Percentiles rank a stretch among this genome's conserved stretches.
phyloP scores from a whole-genome alignment of 1,139 yeast genomes.

The Geotrichum siamense region DNA sequence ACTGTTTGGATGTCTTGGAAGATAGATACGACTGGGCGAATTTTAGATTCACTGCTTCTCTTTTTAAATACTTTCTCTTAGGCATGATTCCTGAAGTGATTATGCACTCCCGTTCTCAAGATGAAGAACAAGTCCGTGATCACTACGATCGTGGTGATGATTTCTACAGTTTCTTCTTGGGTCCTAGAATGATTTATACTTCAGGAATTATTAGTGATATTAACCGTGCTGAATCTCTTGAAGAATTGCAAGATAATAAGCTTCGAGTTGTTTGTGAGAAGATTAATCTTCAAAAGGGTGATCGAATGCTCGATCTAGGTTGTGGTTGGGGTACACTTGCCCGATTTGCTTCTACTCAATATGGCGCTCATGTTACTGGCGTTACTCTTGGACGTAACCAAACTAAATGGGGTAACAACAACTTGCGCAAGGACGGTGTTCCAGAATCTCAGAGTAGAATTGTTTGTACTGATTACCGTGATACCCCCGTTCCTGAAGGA shows the following conservation, averaged over 20 bases:
- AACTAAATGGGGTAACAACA: conserved; percentile 80
- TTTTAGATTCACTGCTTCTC: conserved; percentile 68
- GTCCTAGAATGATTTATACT: conserved; percentile 92
- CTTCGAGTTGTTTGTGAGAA: conserved; percentile 82
- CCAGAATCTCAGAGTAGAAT: conserved; percentile 62
- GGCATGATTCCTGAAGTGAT: conserved; percentile 93
- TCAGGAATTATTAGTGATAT: conserved; percentile 78
- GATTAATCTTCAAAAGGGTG: conserved; percentile 66
- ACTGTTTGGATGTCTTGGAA: conserved; percentile 75
- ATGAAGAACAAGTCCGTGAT: conserved; percentile 93
- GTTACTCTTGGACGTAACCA: conserved; percentile 85
- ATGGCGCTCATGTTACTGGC: conserved; percentile 85
- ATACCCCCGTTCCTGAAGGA: conserved; percentile 70
- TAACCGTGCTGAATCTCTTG: conserved; percentile 65
- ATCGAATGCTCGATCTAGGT: conserved; percentile 72
- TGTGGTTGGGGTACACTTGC: conserved; percentile 98
- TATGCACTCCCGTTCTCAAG: conserved; percentile 86
- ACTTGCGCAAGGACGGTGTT: conserved; percentile 63
- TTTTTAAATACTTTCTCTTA: conserved; percentile 70
- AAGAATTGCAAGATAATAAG: conserved; percentile 86
- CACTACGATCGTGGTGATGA: conserved; percentile 97
- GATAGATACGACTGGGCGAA: conserved; percentile 88
- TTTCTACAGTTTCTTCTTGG: conserved; percentile 88
- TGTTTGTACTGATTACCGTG: conserved; percentile 84
- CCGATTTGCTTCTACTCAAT: conserved; percentile 71